Evolutionary conservation across 371 early-diverging fungal genomes (phyloP).

Genomic region (Nematocida displodere): DNA sequence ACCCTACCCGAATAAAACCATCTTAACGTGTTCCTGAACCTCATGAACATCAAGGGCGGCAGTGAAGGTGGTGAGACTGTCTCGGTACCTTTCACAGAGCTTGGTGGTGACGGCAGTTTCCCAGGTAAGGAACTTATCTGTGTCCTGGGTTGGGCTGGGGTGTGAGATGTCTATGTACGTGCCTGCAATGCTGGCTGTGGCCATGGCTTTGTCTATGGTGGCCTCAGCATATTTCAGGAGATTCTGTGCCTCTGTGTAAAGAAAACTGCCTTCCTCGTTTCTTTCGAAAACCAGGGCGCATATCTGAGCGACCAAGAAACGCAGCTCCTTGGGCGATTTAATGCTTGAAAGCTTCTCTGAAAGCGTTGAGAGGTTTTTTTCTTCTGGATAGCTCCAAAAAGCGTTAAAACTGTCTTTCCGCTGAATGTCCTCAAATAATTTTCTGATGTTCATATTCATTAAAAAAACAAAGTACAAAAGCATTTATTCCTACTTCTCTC

Average conservation of each 20-base stretch:
- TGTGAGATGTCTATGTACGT: neutral
- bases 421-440: slow-evolving; percentile 38
- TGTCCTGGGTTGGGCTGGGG: slow-evolving; percentile 10
- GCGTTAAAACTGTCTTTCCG: slow-evolving; percentile 25
- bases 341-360: slow-evolving; percentile 22
- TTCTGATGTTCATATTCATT: slow-evolving; percentile 48
- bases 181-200: slow-evolving; percentile 13
- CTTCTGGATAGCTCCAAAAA: slow-evolving; percentile 50
- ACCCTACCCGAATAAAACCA: too few relatives aligned
- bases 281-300: slow-evolving; percentile 44
- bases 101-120: slow-evolving; percentile 36
- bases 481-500: slow-evolving; percentile 17
- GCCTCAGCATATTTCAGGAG: slow-evolving; percentile 26
- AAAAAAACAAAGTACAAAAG: slow-evolving; percentile 35
- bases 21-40: slow-evolving; percentile 54
- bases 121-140: slow-evolving; percentile 34
- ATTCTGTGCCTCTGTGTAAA: slow-evolving; percentile 51
- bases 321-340: slow-evolving; percentile 37
- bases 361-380: slow-evolving; percentile 39
- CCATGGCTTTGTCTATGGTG: slow-evolving; percentile 11
- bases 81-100: slow-evolving; percentile 43
- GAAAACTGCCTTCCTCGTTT: slow-evolving; percentile 47
- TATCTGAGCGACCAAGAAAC: slow-evolving; percentile 19
- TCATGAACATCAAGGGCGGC: slow-evolving; percentile 28
- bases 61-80: slow-evolving; percentile 48